These are phyloP conservation scores for Aspergillus novoparasiticus DNA, from an alignment of 2,329 filamentous ascomycete genomes.

Conservation along the genomic window DNA sequence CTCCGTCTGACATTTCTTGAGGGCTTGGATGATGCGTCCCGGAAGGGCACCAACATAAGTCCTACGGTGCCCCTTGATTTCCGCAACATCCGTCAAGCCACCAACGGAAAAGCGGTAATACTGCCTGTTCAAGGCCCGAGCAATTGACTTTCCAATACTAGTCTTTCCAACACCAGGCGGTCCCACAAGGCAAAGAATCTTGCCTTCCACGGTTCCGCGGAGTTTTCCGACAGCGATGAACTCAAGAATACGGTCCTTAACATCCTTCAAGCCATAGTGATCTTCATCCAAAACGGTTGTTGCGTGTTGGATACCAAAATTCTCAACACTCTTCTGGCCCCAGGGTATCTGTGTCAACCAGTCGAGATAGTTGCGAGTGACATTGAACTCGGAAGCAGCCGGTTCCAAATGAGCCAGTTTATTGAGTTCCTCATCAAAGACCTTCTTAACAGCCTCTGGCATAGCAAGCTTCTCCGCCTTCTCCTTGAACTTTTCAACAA, in stretches of 20 bases:
- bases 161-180: constrained; percentile 98
- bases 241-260: constrained; percentile 96
- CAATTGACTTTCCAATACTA: constrained; percentile 97
- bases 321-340: constrained; percentile 93
- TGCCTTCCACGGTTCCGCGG: constrained; percentile 94
- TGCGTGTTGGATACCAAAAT: constrained; percentile 92
- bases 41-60: constrained; percentile 96
- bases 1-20: constrained; percentile 99
- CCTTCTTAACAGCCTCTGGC: constrained; percentile 94
- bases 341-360: constrained; percentile 98
- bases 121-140: constrained; percentile 87
- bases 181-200: constrained; percentile 96
- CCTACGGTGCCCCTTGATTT: constrained; percentile 96
- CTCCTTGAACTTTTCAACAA: constrained; percentile 96
- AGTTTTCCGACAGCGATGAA: constrained; percentile 98
- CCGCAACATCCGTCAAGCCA: constrained; percentile 93
- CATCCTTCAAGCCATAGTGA: constrained; percentile 94
- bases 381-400: constrained; percentile 96
- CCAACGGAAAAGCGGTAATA: constrained; percentile 99
- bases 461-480: constrained; percentile 92
- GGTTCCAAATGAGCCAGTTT: constrained; percentile 95
- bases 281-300: constrained; percentile 91
- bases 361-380: constrained; percentile 96
- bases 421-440: constrained; percentile 97
- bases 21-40: constrained; percentile 93